Percentiles rank a stretch among this genome's conserved stretches.
Evolutionary conservation across 768 basidiomycete genomes (phyloP).

Genomic region (Cystofilobasidium macerans): DNA sequence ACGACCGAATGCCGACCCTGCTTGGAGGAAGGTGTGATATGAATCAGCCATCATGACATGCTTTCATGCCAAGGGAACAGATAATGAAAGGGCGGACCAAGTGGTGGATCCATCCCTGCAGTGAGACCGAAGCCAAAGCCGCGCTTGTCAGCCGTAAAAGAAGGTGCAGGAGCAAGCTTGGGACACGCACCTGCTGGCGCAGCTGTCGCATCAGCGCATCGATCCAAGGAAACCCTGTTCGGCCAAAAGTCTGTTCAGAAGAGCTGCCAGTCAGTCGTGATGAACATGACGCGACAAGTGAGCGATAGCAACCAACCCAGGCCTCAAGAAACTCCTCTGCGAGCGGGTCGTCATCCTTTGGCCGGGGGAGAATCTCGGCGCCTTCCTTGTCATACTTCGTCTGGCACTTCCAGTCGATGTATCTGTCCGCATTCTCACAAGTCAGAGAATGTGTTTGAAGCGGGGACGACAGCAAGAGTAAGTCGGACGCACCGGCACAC

Average conservation of each 20-base stretch:
- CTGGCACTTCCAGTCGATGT: constrained; percentile 37
- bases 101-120: constrained; percentile 42
- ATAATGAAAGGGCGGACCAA: constrained; percentile 37
- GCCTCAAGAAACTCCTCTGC: constrained; percentile 34
- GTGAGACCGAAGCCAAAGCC: no score
- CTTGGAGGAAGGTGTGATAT: no score
- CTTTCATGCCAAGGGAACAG: not conserved
- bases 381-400: constrained; percentile 38
- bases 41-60: no score
- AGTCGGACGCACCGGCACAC: constrained; percentile 31
- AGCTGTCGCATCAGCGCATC: constrained; percentile 25
- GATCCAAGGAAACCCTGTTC: constrained; percentile 40
- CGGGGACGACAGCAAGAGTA: not conserved
- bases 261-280: not conserved
- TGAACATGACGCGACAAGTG: no score
- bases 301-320: constrained; percentile 30
- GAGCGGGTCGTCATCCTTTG: constrained; percentile 28
- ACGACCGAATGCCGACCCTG: not conserved
- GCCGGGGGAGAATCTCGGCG: constrained; percentile 33
- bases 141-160: no score
- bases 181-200: no score
- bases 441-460: not conserved
- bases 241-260: constrained; percentile 29
- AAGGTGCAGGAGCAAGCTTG: no score
- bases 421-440: constrained; percentile 27